Conservation (phyloP, 768 basidiomycete genomes). For the Phanerodontia chrysosporium region DNA sequence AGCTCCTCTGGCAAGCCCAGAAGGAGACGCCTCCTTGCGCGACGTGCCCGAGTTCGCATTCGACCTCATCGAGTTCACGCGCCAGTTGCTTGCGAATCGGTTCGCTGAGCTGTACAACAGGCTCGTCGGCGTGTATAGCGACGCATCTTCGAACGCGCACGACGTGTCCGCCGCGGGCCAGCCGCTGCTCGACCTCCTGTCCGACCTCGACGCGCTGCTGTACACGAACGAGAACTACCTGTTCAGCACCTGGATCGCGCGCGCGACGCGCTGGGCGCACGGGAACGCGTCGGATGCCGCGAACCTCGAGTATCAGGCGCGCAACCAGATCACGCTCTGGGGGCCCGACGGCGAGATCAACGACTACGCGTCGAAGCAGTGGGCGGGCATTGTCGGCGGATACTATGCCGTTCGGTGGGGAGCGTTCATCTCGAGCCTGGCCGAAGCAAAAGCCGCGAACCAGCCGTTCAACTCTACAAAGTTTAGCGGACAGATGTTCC, state of each 20-base stretch:
- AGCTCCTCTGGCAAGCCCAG: conserved; percentile 18
- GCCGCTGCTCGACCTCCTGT: conserved; percentile 28
- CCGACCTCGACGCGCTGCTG: conserved; percentile 32
- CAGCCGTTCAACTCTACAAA: conserved; percentile 25
- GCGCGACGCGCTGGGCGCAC: conserved; percentile 28
- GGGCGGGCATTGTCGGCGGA: conserved; percentile 34
- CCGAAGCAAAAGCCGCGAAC: conserved; percentile 21
- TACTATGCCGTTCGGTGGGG: conserved; percentile 35
- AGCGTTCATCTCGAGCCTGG: conserved; percentile 31
- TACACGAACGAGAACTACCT: conserved; percentile 29
- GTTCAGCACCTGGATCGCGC: conserved; percentile 33
- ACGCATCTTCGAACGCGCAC: conserved; percentile 16
- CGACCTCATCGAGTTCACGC: conserved; percentile 36
- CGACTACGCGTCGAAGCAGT: conserved; percentile 41
- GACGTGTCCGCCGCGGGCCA: conserved; percentile 22
- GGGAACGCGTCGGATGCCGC: conserved; percentile 28
- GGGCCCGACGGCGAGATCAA: conserved; percentile 38
- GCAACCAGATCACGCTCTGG: conserved; percentile 42
- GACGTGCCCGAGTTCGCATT: conserved; percentile 31
- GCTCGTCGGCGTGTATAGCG: conserved; percentile 28
- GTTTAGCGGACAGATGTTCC: conserved; percentile 23
- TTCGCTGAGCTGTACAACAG: conserved; percentile 30
- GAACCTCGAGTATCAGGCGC: conserved; percentile 35
- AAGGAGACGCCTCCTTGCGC: conserved; percentile 14
- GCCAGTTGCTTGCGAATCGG: conserved; percentile 36